Conservation (phyloP, 495 filamentous ascomycete genomes). For the Talaromyces thailandensis region DNA sequence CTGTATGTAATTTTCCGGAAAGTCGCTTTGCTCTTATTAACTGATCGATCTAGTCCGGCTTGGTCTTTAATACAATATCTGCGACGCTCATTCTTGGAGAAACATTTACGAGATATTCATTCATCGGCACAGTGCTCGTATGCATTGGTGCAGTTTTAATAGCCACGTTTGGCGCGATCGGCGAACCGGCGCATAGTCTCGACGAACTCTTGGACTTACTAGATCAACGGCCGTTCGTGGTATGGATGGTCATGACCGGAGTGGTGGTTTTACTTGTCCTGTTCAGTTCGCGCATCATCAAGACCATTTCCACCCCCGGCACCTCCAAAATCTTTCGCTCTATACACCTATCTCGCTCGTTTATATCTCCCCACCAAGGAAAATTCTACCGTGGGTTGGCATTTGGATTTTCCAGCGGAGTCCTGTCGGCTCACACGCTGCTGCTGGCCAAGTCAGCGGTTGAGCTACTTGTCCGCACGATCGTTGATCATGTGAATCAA, state of each 20-base stretch:
- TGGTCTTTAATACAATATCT: slow-evolving; percentile 98
- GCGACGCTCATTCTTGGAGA: slow-evolving; percentile 89
- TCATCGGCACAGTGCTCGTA: slow-evolving; percentile 82
- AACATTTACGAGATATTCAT: slow-evolving; percentile 85
- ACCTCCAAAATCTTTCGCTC: slow-evolving; percentile 20
- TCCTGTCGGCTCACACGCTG: slow-evolving; percentile 86
- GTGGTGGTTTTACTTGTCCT: slow-evolving; percentile 63
- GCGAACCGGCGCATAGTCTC: slow-evolving; percentile 87
- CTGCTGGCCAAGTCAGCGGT: slow-evolving; percentile 95
- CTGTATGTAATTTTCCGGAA: slow-evolving; percentile 44
- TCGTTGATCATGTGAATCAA: slow-evolving; percentile 81
- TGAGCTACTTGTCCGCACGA: slow-evolving; percentile 88
- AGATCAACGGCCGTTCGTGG: slow-evolving; percentile 63
- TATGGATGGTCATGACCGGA: slow-evolving; percentile 80
- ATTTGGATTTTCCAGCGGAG: slow-evolving; percentile 84
- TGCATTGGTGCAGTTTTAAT: slow-evolving; percentile 81
- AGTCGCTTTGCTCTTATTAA: background rate
- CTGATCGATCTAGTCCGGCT: slow-evolving; percentile 51
- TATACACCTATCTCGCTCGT: slow-evolving; percentile 10
- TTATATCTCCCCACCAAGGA: slow-evolving; percentile 48
- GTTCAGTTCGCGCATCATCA: slow-evolving; percentile 45
- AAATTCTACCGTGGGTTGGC: slow-evolving; percentile 81
- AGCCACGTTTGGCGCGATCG: slow-evolving; percentile 86
- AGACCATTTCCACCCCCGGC: slow-evolving; percentile 34
- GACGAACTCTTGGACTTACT: slow-evolving; percentile 73